These are phyloP conservation scores for Didymella sp. DNA, from an alignment of 2,329 filamentous ascomycete species.

Conservation along the genomic window DNA sequence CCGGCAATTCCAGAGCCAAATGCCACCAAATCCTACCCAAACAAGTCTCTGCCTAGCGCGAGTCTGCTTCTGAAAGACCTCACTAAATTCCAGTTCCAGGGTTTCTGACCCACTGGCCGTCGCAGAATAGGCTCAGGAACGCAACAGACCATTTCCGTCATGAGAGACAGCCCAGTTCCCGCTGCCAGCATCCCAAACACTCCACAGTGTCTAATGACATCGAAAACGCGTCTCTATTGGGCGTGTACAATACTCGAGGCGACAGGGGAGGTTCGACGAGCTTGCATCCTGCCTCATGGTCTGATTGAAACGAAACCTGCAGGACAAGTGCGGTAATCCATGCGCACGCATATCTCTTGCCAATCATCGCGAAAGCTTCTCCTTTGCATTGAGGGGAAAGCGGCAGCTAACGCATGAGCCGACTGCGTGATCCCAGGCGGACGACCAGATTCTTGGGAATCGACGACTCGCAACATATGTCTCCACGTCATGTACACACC, in stretches of 20 bases:
- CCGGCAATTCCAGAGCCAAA: conserved; percentile 16
- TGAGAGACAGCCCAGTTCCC: conserved; percentile 6
- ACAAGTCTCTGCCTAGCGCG: conserved; percentile 8
- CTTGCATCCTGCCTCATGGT: neutral
- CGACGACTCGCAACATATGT: conserved; percentile 13
- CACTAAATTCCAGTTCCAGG: neutral
- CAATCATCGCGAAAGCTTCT: conserved; percentile 12
- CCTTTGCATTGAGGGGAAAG: conserved; percentile 18
- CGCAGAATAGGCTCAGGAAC: neutral
- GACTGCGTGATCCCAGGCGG: conserved; percentile 16
- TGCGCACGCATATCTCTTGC: conserved; percentile 17
- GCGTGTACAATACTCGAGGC: neutral
- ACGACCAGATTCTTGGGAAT: conserved; percentile 19
- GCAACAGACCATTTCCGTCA: neutral
- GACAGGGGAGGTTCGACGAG: conserved; percentile 3
- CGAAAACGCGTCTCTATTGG: neutral
- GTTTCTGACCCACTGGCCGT: neutral
- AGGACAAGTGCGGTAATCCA: conserved; percentile 9
- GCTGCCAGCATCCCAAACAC: conserved; percentile 2
- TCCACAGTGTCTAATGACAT: neutral
- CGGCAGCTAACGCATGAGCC: conserved; percentile 21
- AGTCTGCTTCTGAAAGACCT: neutral
- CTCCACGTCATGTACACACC: conserved; percentile 17
- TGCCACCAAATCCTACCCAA: conserved; percentile 2
- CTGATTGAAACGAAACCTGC: conserved; percentile 8